Conservation (phyloP, 2,329 filamentous ascomycete genomes). For the Magnaporthiopsis poae region DNA sequence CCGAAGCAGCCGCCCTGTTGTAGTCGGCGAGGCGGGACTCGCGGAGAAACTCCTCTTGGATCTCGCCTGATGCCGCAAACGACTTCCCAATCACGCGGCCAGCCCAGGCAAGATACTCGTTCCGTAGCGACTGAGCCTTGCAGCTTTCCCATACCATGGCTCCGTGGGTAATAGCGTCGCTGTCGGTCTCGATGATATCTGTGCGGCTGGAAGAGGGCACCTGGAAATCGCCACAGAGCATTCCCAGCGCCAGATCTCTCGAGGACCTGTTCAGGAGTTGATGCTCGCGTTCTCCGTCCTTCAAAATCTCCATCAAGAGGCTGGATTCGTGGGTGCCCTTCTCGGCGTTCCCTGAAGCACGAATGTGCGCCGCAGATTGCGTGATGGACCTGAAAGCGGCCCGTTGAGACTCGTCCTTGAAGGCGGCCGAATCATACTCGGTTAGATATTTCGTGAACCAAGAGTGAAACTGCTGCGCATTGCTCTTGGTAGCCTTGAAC, state of each 20-base stretch:
- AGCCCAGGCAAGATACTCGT: constrained; percentile 73
- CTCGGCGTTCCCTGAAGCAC: constrained; percentile 58
- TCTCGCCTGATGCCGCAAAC: constrained; percentile 65
- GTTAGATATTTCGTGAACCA: constrained; percentile 69
- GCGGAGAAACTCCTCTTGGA: constrained; percentile 49
- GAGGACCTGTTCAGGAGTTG: constrained; percentile 62
- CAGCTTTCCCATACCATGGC: constrained; percentile 70
- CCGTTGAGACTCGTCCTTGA: constrained; percentile 37
- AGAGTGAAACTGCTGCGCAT: constrained; percentile 62
- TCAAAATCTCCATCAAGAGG: constrained; percentile 68
- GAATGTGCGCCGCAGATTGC: constrained; percentile 56
- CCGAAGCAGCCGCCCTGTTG: constrained; percentile 26
- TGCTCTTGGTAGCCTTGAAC: constrained; percentile 65
- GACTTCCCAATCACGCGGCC: constrained; percentile 74
- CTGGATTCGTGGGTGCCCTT: constrained; percentile 66
- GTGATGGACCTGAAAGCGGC: constrained; percentile 58
- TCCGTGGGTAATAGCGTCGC: constrained; percentile 50
- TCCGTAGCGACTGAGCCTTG: constrained; percentile 49
- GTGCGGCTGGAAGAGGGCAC: constrained; percentile 45
- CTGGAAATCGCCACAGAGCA: constrained; percentile 67
- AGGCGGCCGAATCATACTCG: constrained; percentile 46
- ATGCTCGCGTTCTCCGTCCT: constrained; percentile 54
- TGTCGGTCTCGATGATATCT: constrained; percentile 62
- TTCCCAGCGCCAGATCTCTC: constrained; percentile 57
- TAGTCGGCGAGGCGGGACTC: constrained; percentile 49